Percentiles rank a stretch among this genome's conserved stretches.
Conservation (phyloP, 495 filamentous ascomycete genomes). For the Thermothielavioides terrestris region DNA sequence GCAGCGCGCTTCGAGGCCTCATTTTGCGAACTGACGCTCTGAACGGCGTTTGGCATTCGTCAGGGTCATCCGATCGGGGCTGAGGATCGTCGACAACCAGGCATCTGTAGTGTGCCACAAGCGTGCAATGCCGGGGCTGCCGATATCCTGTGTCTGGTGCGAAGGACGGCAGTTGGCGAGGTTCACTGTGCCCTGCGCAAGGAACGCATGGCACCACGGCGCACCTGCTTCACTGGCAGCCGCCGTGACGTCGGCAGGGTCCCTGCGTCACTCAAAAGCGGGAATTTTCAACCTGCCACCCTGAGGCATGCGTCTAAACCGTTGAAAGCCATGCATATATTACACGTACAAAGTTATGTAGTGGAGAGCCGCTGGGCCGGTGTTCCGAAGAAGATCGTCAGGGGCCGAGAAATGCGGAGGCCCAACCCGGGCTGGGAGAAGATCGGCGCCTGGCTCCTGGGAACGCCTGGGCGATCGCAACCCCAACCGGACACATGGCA, state of each 20-base stretch:
- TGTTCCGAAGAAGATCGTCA: slow-evolving; percentile 8
- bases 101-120: too few relatives aligned
- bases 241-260: neutral
- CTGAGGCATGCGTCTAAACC: neutral
- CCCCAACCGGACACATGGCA: neutral
- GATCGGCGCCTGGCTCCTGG: neutral
- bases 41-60: too few relatives aligned
- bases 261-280: neutral
- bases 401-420: slow-evolving; percentile 4
- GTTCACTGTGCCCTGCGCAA: too few relatives aligned
- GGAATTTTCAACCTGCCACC: neutral
- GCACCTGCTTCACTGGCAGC: neutral
- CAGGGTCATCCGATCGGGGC: too few relatives aligned
- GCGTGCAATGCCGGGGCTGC: too few relatives aligned
- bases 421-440: neutral
- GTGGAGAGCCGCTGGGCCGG: neutral
- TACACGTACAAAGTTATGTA: too few relatives aligned
- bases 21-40: too few relatives aligned
- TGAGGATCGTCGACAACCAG: too few relatives aligned
- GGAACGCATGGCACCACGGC: too few relatives aligned
- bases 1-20: too few relatives aligned
- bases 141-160: too few relatives aligned
- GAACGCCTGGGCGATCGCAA: neutral
- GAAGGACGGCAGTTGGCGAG: too few relatives aligned
- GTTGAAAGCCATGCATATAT: neutral